Evolutionary conservation across 1,284 basidiomycete species (phyloP).

Genomic region (Schizophyllum commune): DNA sequence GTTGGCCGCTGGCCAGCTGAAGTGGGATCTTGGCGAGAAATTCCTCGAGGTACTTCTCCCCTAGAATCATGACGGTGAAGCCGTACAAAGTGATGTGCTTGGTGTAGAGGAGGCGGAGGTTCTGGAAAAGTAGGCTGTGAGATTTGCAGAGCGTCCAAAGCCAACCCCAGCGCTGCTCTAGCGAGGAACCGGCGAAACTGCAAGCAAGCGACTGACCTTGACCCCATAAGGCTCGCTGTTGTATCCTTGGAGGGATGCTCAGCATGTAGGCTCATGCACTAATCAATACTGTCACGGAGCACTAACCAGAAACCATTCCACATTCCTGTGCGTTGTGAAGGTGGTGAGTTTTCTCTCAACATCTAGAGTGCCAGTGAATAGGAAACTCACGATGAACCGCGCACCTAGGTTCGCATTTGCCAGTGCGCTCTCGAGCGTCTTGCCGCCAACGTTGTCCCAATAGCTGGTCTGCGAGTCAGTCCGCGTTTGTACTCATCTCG

Average conservation of each 20-base stretch:
- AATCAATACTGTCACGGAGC: no score
- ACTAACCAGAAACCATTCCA: slow-evolving; percentile 25
- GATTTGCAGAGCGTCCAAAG: no score
- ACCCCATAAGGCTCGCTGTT: slow-evolving; percentile 14
- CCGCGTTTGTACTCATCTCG: no score
- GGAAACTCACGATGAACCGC: slow-evolving; percentile 36
- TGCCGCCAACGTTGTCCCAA: slow-evolving; percentile 59
- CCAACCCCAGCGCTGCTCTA: no score
- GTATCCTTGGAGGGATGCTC: slow-evolving; percentile 11
- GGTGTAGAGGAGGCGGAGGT: background rate
- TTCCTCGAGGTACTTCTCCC: slow-evolving; percentile 27
- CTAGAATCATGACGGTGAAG: slow-evolving; percentile 43
- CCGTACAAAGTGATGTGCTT: slow-evolving; percentile 43
- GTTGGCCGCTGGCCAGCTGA: slow-evolving; percentile 45
- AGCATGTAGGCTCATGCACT: no score
- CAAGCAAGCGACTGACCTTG: slow-evolving; percentile 11
- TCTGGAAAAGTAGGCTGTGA: no score
- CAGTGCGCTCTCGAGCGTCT: slow-evolving; percentile 53
- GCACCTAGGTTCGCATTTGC: slow-evolving; percentile 40
- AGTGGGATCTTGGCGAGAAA: slow-evolving; percentile 47
- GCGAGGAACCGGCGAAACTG: no score
- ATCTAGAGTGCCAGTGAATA: background rate
- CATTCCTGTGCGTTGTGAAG: slow-evolving; percentile 19
- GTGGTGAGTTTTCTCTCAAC: background rate
- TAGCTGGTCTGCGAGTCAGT: slow-evolving; percentile 4